These are phyloP conservation scores for Mycena kentingensis DNA, from an alignment of 768 basidiomycete genomes.

Conservation along the genomic window DNA sequence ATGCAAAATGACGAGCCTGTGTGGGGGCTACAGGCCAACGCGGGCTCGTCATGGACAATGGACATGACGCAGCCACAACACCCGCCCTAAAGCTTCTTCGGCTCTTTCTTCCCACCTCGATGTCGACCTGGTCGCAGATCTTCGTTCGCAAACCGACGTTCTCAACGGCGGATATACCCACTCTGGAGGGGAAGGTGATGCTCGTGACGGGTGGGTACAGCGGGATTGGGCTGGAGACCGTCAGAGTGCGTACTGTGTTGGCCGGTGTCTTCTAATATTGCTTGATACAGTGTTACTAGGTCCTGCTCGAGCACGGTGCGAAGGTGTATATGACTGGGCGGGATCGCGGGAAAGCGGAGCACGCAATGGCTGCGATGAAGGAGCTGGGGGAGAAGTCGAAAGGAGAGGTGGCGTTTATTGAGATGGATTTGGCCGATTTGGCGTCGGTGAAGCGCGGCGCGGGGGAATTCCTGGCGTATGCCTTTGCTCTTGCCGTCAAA, in stretches of 20 bases:
- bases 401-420: conserved; percentile 23
- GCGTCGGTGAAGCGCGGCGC: conserved; percentile 30
- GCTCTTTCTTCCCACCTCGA: too few relatives aligned
- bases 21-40: too few relatives aligned
- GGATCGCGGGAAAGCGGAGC: conserved; percentile 27
- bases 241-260: neutral
- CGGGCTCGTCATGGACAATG: too few relatives aligned
- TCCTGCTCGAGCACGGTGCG: conserved; percentile 31
- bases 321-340: conserved; percentile 39
- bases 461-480: conserved; percentile 33
- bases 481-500: too few relatives aligned
- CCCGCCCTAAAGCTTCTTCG: too few relatives aligned
- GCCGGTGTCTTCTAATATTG: neutral
- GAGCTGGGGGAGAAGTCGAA: conserved; percentile 20
- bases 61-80: too few relatives aligned
- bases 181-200: too few relatives aligned
- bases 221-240: conserved; percentile 42
- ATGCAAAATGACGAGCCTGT: too few relatives aligned
- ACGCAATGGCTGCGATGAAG: conserved; percentile 26
- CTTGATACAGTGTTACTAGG: conserved; percentile 9
- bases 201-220: too few relatives aligned
- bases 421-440: conserved; percentile 37
- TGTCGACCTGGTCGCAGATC: too few relatives aligned
- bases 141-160: too few relatives aligned
- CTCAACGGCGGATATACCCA: too few relatives aligned